Percentiles rank a stretch among this genome's conserved stretches.
Evolutionary conservation across 257 asterid species (phyloP).

Genomic region (Apocynum venetum): DNA sequence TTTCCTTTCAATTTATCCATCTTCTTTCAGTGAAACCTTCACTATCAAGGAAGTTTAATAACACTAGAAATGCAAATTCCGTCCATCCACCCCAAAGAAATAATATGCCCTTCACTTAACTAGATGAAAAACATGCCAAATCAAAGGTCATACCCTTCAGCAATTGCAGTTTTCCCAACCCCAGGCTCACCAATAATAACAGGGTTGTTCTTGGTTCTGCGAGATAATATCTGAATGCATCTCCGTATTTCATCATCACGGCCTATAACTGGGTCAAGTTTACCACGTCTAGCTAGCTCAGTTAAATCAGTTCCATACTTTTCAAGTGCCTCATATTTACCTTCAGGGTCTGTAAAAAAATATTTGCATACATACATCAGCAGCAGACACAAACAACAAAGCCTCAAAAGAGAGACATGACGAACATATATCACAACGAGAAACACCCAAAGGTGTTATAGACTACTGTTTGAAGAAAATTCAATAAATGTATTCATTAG

Average conservation of each 20-base stretch:
- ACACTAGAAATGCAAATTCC: not conserved
- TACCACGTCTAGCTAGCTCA: conserved; percentile 94
- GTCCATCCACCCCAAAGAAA: not conserved
- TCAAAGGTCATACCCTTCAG: conserved; percentile 73
- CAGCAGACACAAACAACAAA: not conserved
- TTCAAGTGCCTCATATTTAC: conserved; percentile 87
- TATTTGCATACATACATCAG: not conserved
- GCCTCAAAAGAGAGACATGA: not conserved
- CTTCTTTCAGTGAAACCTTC: not conserved
- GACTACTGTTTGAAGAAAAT: not conserved
- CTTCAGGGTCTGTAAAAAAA: conserved; percentile 65
- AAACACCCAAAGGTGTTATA: not conserved
- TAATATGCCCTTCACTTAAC: not conserved
- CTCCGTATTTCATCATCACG: conserved; percentile 98
- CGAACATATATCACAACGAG: not conserved
- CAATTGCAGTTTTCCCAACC: conserved; percentile 98
- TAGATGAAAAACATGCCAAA: not conserved
- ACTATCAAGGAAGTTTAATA: not conserved
- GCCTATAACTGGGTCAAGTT: conserved; percentile 96
- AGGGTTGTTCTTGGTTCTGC: conserved; percentile 95
- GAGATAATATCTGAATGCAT: conserved; percentile 86
- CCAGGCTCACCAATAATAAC: conserved; percentile 99
- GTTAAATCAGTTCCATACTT: conserved; percentile 94
- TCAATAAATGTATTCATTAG: not conserved
- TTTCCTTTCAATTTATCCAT: no score